These are phyloP conservation scores for Saccharomycopsis hybrid DNA, from an alignment of 1,139 yeast species.

Conservation along the genomic window DNA sequence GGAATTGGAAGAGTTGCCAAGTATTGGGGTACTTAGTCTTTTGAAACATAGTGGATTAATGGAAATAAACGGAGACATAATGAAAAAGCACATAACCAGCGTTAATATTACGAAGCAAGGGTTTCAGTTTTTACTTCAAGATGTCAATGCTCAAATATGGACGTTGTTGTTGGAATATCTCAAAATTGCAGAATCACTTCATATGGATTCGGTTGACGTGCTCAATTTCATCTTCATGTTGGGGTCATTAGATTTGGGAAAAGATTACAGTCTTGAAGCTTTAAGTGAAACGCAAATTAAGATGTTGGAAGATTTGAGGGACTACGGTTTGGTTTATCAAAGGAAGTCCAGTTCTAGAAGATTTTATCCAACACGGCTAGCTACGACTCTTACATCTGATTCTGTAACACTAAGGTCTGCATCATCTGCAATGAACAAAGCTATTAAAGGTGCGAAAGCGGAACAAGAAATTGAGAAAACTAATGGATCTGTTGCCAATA, in stretches of 20 bases:
- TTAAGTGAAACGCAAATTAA: constrained; percentile 75
- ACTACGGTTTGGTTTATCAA: constrained; percentile 87
- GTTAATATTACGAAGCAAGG: constrained; percentile 84
- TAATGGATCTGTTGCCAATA: constrained; percentile 3
- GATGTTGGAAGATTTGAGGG: constrained; percentile 85
- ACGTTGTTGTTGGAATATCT: constrained; percentile 80
- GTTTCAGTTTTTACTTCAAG: constrained; percentile 88
- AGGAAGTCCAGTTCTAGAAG: constrained; percentile 52
- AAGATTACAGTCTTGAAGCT: constrained; percentile 67
- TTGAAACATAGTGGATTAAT: constrained; percentile 75
- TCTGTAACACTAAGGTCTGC: constrained; percentile 63
- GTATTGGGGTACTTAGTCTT: constrained; percentile 58
- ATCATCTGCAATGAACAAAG: constrained; percentile 61
- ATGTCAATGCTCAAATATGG: constrained; percentile 94
- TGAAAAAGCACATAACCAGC: constrained; percentile 30
- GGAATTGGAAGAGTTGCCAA: constrained; percentile 56
- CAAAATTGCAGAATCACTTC: constrained; percentile 72
- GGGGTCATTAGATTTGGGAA: constrained; percentile 88
- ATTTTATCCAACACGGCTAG: constrained; percentile 86
- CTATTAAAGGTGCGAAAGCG: constrained; percentile 37
- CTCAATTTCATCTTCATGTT: constrained; percentile 86
- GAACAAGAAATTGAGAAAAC: constrained; percentile 21
- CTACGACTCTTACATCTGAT: constrained; percentile 87
- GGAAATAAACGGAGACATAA: constrained; percentile 45
- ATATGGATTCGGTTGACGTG: constrained; percentile 96